A percentile compares a stretch with the other conserved stretches of the same genome.
Conservation (phyloP, 768 basidiomycete genomes). For the Tephrocybe sp. region DNA sequence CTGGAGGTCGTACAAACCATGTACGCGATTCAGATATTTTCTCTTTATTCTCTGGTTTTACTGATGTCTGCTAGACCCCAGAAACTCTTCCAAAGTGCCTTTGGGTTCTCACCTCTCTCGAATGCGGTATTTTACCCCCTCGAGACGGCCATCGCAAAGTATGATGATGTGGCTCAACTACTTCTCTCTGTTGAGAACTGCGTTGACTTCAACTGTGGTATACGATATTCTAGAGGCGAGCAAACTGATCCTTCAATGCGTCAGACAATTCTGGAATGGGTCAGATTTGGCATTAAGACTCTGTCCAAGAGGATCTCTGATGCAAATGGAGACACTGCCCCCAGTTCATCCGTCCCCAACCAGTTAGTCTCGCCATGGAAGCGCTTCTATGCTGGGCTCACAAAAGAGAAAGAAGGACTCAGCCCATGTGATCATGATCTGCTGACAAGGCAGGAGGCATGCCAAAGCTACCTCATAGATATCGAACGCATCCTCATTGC, state of each 20-base stretch:
- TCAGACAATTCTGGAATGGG: constrained; percentile 36
- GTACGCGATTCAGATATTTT: constrained; percentile 20
- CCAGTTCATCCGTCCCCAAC: neutral
- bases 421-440: neutral
- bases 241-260: constrained; percentile 19
- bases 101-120: constrained; percentile 26
- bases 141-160: constrained; percentile 32
- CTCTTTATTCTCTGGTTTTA: neutral
- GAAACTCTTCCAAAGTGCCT: constrained; percentile 13
- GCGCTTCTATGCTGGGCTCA: neutral
- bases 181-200: constrained; percentile 30
- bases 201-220: constrained; percentile 30
- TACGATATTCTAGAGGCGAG: constrained; percentile 20
- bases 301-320: constrained; percentile 20
- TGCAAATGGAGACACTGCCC: constrained; percentile 2
- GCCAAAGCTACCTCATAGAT: constrained; percentile 31
- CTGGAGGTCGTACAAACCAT: constrained; percentile 28
- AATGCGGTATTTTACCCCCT: constrained; percentile 28
- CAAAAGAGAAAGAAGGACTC: neutral
- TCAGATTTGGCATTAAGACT: constrained; percentile 26
- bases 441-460: neutral
- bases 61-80: constrained; percentile 12
- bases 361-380: constrained; percentile 1
- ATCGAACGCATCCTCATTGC: constrained; percentile 29
- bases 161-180: constrained; percentile 36